Evolutionary conservation across 306 rosid species (phyloP), one percentile per base, ranked within the genome.

Genomic region (Trichosanthes truncata): DNA sequence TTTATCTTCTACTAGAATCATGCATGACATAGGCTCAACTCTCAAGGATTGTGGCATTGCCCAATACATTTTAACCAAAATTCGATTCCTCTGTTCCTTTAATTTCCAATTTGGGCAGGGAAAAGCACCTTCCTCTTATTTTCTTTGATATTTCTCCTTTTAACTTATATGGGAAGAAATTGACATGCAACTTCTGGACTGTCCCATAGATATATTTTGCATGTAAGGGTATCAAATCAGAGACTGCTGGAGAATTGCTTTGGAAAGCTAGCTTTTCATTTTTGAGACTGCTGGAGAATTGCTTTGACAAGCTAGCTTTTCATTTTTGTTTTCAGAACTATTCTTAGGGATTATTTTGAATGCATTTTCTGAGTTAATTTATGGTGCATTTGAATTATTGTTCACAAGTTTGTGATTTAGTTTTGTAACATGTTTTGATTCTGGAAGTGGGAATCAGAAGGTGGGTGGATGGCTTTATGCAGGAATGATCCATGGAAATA

Each of bases 41-140:
- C 77, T 71, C 55, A 73, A 73, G 57, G 77, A 48, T 73, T 25
- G 53, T 46, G 72, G 72, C 72, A 65, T 20, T 51, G 9, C 6
- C 51, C 74, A 67, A 10, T 35, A 7, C 74, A 67, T 67, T 63
- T 5, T 17, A 41, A 40, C 35, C 76, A 40, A 43, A 43, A 69
- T 69, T 25, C 77, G 53, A 71, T 71, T 71, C 77, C 57, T 46
- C 41, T 72, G 59, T 26, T 25, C 35, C 43, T 49, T 4, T 14
- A 72, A 4, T 49, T 74, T 74, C 78, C 78, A 46, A 29, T 25
- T 49, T 52, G 41, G 78, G 78, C 60, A 48, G 61, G 43, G 60
- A 74, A 74, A 74, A 49, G 78, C 78, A 25, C 17, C 45, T 33
- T 72, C 56, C 45, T 72, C 25, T 43, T 14, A 33, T 74, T 18